A percentile compares a stretch with the other conserved stretches of the same genome.
These are phyloP conservation scores for Pyrrhoderma noxium DNA, from an alignment of 1,284 basidiomycete species.

Conservation along the genomic window DNA sequence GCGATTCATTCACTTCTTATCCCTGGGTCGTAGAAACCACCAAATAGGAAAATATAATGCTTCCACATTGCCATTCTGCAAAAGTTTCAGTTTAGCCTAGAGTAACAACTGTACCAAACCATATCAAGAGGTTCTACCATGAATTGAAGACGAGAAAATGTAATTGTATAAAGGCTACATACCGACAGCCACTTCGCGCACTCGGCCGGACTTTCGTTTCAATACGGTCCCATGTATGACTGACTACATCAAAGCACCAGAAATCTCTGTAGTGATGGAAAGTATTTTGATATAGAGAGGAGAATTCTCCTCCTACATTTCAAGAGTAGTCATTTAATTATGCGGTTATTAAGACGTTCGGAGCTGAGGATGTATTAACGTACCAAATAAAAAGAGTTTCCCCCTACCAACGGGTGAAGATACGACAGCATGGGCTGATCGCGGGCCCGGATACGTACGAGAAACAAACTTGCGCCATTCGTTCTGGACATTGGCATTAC, in stretches of 20 bases:
- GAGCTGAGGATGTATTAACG: neutral
- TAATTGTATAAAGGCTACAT: slow-evolving; percentile 17
- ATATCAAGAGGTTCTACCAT: neutral
- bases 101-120: no score
- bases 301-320: slow-evolving; percentile 70
- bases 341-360: neutral
- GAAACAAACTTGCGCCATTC: slow-evolving; percentile 85
- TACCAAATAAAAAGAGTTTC: slow-evolving; percentile 80
- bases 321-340: slow-evolving; percentile 3
- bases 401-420: slow-evolving; percentile 69
- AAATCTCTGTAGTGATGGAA: slow-evolving; percentile 92
- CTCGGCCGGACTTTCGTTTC: slow-evolving; percentile 79
- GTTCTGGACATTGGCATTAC: slow-evolving; percentile 40
- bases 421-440: slow-evolving; percentile 79
- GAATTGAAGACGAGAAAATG: neutral
- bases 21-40: slow-evolving; percentile 83
- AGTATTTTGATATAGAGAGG: slow-evolving; percentile 76
- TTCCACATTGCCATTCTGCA: slow-evolving; percentile 87
- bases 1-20: slow-evolving; percentile 46
- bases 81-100: no score
- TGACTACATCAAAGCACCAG: slow-evolving; percentile 71
- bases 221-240: slow-evolving; percentile 83
- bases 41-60: slow-evolving; percentile 79
- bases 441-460: slow-evolving; percentile 75
- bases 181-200: slow-evolving; percentile 82